Evolutionary conservation across 495 filamentous ascomycete species (phyloP).

Genomic region (Usnea hakonensis): DNA sequence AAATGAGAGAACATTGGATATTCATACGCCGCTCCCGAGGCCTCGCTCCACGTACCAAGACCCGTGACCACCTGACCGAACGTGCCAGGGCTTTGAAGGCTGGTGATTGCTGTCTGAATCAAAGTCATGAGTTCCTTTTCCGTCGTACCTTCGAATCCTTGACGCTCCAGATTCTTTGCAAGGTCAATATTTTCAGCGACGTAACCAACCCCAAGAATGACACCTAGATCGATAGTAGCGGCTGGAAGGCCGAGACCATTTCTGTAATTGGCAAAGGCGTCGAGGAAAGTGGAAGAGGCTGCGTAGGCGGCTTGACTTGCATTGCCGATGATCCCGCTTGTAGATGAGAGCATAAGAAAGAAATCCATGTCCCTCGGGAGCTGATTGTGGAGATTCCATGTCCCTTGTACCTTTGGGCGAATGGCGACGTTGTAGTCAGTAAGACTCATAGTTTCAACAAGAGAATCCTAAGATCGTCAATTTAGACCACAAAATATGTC

Average conservation of each 20-base stretch:
- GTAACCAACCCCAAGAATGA: conserved; percentile 24
- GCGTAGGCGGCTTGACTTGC: conserved; percentile 40
- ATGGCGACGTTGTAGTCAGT: conserved; percentile 12
- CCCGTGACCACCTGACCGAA: conserved; percentile 1
- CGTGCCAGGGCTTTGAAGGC: background rate
- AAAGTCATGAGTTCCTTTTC: background rate
- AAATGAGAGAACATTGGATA: conserved; percentile 5
- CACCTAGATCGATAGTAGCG: conserved; percentile 24
- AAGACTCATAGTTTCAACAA: conserved; percentile 12
- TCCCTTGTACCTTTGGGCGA: conserved; percentile 34
- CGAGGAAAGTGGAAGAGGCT: conserved; percentile 26
- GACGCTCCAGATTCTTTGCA: background rate
- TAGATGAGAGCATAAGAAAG: conserved; percentile 43
- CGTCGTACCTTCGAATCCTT: background rate
- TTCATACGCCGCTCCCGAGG: background rate
- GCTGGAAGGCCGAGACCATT: conserved; percentile 18
- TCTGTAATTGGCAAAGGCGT: conserved; percentile 20
- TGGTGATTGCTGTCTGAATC: conserved; percentile 6
- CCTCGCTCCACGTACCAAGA: background rate
- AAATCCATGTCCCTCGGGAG: conserved; percentile 34
- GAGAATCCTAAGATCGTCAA: conserved; percentile 21
- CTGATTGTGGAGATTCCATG: conserved; percentile 34
- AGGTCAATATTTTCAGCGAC: conserved; percentile 19
- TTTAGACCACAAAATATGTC: background rate
- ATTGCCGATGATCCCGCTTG: conserved; percentile 37